Evolutionary conservation across 169 alveolate species (phyloP).

Genomic region (Babesia bigemina): DNA sequence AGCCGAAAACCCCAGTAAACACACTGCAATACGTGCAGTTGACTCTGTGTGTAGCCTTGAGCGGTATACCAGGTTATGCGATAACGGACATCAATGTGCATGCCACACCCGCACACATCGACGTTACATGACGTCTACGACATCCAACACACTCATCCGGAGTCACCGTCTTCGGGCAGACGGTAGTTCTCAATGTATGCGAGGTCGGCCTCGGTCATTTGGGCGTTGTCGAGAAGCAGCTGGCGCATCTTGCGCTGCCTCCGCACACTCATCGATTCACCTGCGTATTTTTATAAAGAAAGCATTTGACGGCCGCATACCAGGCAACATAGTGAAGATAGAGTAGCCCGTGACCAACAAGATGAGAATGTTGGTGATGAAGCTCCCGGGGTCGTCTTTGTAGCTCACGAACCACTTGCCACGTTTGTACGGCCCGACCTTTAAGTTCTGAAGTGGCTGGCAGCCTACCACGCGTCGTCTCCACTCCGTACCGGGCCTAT

Average conservation of each 20-base stretch:
- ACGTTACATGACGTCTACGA: too few species aligned
- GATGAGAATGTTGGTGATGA: conserved; percentile 67
- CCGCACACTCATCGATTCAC: conserved; percentile 68
- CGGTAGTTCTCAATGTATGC: conserved; percentile 60
- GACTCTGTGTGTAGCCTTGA: too few species aligned
- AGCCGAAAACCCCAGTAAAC: too few species aligned
- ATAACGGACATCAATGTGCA: too few species aligned
- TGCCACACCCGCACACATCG: too few species aligned
- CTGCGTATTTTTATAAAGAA: background rate
- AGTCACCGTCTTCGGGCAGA: conserved; percentile 14
- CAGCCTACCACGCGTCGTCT: conserved; percentile 42
- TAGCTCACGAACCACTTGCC: conserved; percentile 70
- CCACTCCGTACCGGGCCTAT: conserved; percentile 41
- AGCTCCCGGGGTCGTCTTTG: conserved; percentile 72
- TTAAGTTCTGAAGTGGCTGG: conserved; percentile 44
- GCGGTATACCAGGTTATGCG: too few species aligned
- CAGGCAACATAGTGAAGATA: conserved; percentile 66
- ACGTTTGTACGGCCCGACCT: conserved; percentile 67
- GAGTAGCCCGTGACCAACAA: conserved; percentile 67
- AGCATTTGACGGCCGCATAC: background rate
- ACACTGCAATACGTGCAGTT: too few species aligned
- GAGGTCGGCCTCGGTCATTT: conserved; percentile 69
- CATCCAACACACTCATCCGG: too few species aligned
- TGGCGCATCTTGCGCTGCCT: conserved; percentile 67
- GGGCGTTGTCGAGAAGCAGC: conserved; percentile 60